These are phyloP conservation scores for Colletotrichum siamense DNA, from an alignment of 2,329 filamentous ascomycete species.

Conservation along the genomic window DNA sequence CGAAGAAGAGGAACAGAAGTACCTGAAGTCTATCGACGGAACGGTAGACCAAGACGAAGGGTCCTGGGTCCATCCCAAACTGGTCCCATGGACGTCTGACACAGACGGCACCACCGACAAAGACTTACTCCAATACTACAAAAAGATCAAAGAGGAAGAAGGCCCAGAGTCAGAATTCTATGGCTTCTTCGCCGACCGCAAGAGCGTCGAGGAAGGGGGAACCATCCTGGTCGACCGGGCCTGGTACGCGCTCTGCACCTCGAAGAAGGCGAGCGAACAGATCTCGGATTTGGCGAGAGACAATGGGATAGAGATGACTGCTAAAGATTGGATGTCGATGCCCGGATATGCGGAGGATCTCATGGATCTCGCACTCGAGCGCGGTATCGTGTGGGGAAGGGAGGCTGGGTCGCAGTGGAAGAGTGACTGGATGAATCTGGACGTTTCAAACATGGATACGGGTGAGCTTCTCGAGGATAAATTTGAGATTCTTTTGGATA, in stretches of 20 bases:
- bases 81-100: neutral
- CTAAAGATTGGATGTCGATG: rapidly evolving
- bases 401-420: neutral
- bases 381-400: neutral
- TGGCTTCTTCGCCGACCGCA: neutral
- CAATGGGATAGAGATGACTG: neutral
- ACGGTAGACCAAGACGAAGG: rapidly evolving
- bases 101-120: neutral
- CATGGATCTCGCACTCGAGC: neutral
- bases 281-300: neutral
- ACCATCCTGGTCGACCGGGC: neutral
- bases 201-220: neutral
- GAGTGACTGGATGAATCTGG: neutral
- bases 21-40: neutral
- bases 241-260: neutral
- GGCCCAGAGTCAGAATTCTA: neutral
- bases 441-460: neutral
- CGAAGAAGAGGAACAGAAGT: neutral
- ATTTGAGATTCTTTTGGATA: neutral
- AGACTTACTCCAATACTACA: neutral
- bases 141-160: neutral
- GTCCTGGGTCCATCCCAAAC: neutral
- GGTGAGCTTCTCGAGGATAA: neutral
- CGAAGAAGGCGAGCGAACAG: neutral
- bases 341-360: neutral